Evolutionary conservation across 2,329 filamentous ascomycete genomes (phyloP).

Genomic region (Orbilia quercus): DNA sequence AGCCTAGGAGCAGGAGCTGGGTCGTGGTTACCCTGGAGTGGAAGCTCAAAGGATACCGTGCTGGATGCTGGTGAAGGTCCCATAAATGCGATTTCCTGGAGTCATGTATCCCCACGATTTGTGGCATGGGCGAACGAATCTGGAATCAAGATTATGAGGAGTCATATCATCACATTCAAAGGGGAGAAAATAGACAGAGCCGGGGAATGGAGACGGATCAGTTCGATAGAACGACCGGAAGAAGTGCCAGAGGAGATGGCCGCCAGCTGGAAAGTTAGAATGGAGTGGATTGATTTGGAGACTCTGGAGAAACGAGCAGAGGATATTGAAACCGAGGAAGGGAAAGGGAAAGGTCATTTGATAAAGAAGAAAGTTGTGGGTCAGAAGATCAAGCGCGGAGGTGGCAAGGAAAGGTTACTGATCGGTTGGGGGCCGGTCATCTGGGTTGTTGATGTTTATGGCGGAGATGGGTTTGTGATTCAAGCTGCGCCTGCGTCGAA

Average conservation of each 20-base stretch:
- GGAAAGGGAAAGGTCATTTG: constrained; percentile 59
- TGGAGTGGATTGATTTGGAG: constrained; percentile 91
- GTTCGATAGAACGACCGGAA: constrained; percentile 87
- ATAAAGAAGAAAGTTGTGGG: constrained; percentile 59
- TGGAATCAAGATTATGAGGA: constrained; percentile 97
- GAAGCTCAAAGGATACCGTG: constrained; percentile 84
- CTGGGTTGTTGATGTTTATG: constrained; percentile 93
- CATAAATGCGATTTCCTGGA: constrained; percentile 95
- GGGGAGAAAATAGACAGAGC: constrained; percentile 61
- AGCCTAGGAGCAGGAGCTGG: constrained; percentile 78
- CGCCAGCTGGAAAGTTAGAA: constrained; percentile 88
- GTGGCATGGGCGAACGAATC: constrained; percentile 96
- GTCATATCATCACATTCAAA: constrained; percentile 67
- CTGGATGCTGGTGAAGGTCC: constrained; percentile 91
- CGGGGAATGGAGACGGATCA: constrained; percentile 93
- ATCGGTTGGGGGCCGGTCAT: constrained; percentile 96
- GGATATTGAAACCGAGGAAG: constrained; percentile 62
- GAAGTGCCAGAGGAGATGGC: constrained; percentile 97
- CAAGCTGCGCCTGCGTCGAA: constrained; percentile 44
- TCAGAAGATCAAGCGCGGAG: constrained; percentile 62
- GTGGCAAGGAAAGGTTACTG: constrained; percentile 74
- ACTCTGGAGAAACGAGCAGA: constrained; percentile 79
- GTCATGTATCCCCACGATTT: constrained; percentile 82
- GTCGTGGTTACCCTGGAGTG: constrained; percentile 73
- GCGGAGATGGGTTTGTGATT: constrained; percentile 72